Conservation (phyloP, 2,329 filamentous ascomycete species). For the Akanthomyces dipterigenus region DNA sequence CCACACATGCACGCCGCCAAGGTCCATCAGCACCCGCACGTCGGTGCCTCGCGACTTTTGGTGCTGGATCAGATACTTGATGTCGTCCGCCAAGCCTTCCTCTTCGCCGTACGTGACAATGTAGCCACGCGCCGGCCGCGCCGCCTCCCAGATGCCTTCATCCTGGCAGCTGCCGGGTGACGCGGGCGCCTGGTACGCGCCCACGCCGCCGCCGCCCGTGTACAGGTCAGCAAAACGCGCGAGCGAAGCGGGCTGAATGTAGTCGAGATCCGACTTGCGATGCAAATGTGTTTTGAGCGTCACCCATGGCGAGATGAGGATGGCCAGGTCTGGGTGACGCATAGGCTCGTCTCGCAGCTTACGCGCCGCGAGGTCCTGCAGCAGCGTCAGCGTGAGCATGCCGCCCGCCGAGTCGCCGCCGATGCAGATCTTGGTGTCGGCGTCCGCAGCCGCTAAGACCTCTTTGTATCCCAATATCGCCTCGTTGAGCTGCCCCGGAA, state of each 20-base stretch:
- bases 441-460: conserved; percentile 50
- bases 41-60: conserved; percentile 47
- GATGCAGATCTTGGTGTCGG: conserved; percentile 60
- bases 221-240: conserved; percentile 67
- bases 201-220: conserved; percentile 37
- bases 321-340: conserved; percentile 45
- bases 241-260: conserved; percentile 59
- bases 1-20: conserved; percentile 73
- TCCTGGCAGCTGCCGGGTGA: conserved; percentile 69
- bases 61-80: conserved; percentile 50
- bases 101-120: conserved; percentile 67
- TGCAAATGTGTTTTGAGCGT: conserved; percentile 64
- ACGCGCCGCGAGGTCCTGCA: conserved; percentile 55
- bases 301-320: conserved; percentile 76
- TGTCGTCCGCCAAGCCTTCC: conserved; percentile 70
- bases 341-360: conserved; percentile 13
- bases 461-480: conserved; percentile 64
- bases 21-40: conserved; percentile 53
- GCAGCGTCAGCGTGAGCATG: conserved; percentile 63
- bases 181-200: conserved; percentile 28
- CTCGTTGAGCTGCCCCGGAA: conserved; percentile 68
- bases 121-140: conserved; percentile 60
- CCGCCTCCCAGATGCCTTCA: conserved; percentile 56
- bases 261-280: conserved; percentile 66
- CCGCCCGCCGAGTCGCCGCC: conserved; percentile 76